Evolutionary conservation across 2,329 filamentous ascomycete genomes (phyloP), one percentile per base, ranked within the genome.

Genomic region (Anthostomella pinea): DNA sequence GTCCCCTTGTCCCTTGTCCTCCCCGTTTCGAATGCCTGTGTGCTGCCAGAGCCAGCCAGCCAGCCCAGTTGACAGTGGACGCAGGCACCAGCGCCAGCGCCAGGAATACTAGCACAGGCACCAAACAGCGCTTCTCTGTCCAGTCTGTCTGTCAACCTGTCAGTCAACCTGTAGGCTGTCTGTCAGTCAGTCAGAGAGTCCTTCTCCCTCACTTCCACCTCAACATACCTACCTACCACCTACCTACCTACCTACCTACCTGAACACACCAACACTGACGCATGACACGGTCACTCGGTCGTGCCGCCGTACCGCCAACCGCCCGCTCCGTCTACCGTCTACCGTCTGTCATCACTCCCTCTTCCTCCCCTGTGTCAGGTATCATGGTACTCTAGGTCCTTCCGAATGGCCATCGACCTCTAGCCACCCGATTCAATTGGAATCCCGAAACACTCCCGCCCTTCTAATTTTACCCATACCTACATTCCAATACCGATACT

Each of bases 371-470:
- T 43, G 49, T 47, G 39, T 41, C 47, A 31, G 39, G 41, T 43
- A 36, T 46, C 43, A 46, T 43, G 39, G 34, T 44, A 48, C 30
- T 39, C 32, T 28, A 38, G 35, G 38, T 33, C 41, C 46, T 44
- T 38, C 40, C 47, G 47, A 38, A 57, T 55, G 54, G 54, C 53
- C 29, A 27, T 39, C 33, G 31, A 44, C 41, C 48, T 38, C 42
- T 58, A 53, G 48, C 49, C 46, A 43, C 30, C 38, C 39, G 39
- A 49, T 49, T 44, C 45, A 36, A 34, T 31, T 33, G 22, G 39
- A 45, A 44, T n/a, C 39, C 33, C 35, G 26, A 44, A 35, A 44
- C 35, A 41, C 33, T 30, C 39, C 39, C 41, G 30, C 40, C 41
- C 35, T 49, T 53, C 49, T 50, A 47, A 46, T 51, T 48, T 48